These are phyloP conservation scores for Rhynchosporium agropyri DNA, from an alignment of 2,329 filamentous ascomycete genomes.

Conservation along the genomic window DNA sequence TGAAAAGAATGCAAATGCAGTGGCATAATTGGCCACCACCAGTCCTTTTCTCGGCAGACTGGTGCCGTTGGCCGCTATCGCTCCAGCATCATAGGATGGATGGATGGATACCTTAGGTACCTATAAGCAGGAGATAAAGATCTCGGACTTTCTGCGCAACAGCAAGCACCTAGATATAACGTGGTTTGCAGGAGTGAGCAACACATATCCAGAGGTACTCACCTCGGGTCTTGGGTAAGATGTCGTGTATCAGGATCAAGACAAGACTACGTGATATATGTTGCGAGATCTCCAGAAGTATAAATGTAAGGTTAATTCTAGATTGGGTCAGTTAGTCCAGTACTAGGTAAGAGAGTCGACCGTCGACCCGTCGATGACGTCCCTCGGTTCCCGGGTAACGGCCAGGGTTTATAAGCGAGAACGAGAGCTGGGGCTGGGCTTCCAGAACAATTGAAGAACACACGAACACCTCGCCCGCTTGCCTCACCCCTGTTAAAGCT, in stretches of 20 bases:
- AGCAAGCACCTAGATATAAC: too few species aligned
- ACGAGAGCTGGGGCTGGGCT: background rate
- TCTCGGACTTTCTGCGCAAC: background rate
- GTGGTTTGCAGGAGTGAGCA: too few species aligned
- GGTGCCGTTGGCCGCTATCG: slow-evolving; percentile 21
- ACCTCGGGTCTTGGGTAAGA: too few species aligned
- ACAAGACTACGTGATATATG: too few species aligned
- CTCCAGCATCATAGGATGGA: background rate
- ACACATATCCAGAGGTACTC: too few species aligned
- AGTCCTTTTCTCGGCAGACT: slow-evolving; percentile 18
- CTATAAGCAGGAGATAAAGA: slow-evolving; percentile 9
- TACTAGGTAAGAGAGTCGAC: too few species aligned
- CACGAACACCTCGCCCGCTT: background rate
- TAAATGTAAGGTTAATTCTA: too few species aligned
- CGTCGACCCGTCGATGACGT: background rate
- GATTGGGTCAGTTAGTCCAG: too few species aligned
- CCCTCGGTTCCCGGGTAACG: background rate
- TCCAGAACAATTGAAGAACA: slow-evolving; percentile 6
- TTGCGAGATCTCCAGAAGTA: too few species aligned
- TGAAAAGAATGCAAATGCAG: slow-evolving; percentile 9
- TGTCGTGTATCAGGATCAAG: too few species aligned
- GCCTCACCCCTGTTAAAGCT: slow-evolving; percentile 6
- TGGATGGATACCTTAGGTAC: background rate
- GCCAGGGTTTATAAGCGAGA: background rate
- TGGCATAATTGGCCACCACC: slow-evolving; percentile 21